Evolutionary conservation across 345 rosid genomes (phyloP), one percentile per base, ranked within the genome.

Genomic region (Lumnitzera littorea): DNA sequence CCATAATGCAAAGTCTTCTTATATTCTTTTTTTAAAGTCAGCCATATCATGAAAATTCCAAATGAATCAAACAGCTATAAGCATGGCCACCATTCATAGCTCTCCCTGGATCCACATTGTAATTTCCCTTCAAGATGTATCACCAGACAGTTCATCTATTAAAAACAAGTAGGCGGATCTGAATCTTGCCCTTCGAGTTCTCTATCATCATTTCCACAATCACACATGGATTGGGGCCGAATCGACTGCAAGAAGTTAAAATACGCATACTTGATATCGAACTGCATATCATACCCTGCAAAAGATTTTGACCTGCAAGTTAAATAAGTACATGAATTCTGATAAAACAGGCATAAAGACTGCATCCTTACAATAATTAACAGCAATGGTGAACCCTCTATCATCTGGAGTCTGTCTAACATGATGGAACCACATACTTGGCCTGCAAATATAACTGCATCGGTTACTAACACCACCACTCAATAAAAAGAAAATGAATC

Each of bases 381-480:
- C 66, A 31, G 98, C 94, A 74, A 89, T 81, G 2, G 91, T 81
- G 62, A 76, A 77, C 58, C 91, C 96, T 3, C 74, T 59, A 24
- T 84, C 86, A 74, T 79, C 94, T 43, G 91, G 79, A 59, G 63
- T 79, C 76, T 92, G 96, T 51, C 86, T 79, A 50, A 92, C 96
- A 72, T 92, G 94, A 81, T 92, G 96, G 77, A 87, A 92, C 98
- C 96, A 87, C 96, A 89, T 89, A 61, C 98, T 92, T 62, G 96
- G 98, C 80, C 98, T 91, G 77, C 75, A 72, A 5, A 46, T 13
- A 7, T 36, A 36, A 36, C 9, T 36, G 43, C 43, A 36, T 36
- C 43, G 1, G 11, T 36, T 9, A 36, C 43, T 36, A 36, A 36
- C 43, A 36, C 1, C 9, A 36, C 43, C 43, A 36, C 43, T 9